A percentile compares a stretch with the other conserved stretches of the same genome.
phyloP scores from a whole-genome alignment of 2,329 filamentous ascomycete genomes.

The Colletotrichum sp. region DNA sequence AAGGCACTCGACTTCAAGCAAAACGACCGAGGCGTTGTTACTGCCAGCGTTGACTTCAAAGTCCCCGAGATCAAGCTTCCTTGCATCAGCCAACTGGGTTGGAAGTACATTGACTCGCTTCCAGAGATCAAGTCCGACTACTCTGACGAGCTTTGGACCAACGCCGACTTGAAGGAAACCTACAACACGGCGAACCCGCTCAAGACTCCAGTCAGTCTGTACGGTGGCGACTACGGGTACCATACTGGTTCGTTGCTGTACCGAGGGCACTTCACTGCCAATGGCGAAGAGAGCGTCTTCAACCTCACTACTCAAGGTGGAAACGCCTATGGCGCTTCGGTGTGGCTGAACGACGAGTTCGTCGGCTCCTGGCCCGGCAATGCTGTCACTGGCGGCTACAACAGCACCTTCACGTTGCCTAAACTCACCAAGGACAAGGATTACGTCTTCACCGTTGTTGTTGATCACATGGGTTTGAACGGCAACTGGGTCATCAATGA shows the following conservation, averaged over 20 bases:
- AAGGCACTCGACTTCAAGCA: conserved; percentile 20
- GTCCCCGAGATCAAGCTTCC: conserved; percentile 18
- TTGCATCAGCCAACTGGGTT: conserved; percentile 9
- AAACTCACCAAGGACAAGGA: conserved; percentile 51
- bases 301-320: conserved; percentile 67
- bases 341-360: conserved; percentile 65
- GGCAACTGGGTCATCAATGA: conserved; percentile 63
- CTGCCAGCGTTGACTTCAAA: conserved; percentile 21
- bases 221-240: conserved; percentile 73
- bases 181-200: conserved; percentile 32
- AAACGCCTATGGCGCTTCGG: conserved; percentile 65
- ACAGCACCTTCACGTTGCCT: conserved; percentile 59
- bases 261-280: conserved; percentile 68
- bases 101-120: conserved; percentile 26
- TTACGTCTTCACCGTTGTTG: conserved; percentile 68
- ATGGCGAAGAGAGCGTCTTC: conserved; percentile 59
- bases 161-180: conserved; percentile 38
- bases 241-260: conserved; percentile 69
- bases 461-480: conserved; percentile 74
- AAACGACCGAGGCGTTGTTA: conserved; percentile 21
- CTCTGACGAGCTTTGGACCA: conserved; percentile 48
- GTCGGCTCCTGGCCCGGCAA: conserved; percentile 67
- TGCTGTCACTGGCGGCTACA: conserved; percentile 50
- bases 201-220: conserved; percentile 68
- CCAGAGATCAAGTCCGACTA: conserved; percentile 25